Conservation (phyloP, 106 monocot genomes). For the Triglochin maritima region DNA sequence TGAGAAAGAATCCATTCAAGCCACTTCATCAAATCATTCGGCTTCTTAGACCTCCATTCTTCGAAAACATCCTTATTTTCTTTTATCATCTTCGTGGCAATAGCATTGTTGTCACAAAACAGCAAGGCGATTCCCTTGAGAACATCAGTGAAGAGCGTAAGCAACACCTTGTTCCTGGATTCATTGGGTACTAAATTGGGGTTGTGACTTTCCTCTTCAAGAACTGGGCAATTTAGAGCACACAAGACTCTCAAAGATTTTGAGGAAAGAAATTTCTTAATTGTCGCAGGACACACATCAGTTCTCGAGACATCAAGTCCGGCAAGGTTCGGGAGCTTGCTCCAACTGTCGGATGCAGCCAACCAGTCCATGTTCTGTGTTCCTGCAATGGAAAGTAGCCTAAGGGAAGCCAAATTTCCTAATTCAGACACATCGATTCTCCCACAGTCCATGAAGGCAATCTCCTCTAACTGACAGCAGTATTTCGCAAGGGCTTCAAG, state of each 20-base stretch:
- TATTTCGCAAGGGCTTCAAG: slow-evolving; percentile 34
- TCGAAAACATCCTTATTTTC: slow-evolving; percentile 25
- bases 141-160: slow-evolving; percentile 50
- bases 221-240: slow-evolving; percentile 47
- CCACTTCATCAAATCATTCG: slow-evolving; percentile 64
- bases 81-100: background rate
- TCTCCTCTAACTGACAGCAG: slow-evolving; percentile 39
- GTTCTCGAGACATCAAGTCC: slow-evolving; percentile 84
- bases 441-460: slow-evolving; percentile 49
- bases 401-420: slow-evolving; percentile 27
- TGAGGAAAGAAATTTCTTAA: slow-evolving; percentile 39
- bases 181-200: slow-evolving; percentile 17
- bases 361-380: slow-evolving; percentile 46
- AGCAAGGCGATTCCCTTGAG: slow-evolving; percentile 47
- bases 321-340: slow-evolving; percentile 40
- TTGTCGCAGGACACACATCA: slow-evolving; percentile 38
- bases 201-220: slow-evolving; percentile 46
- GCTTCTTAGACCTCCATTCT: slow-evolving; percentile 29
- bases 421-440: slow-evolving; percentile 31
- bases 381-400: slow-evolving; percentile 53
- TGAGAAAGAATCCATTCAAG: slow-evolving; percentile 84
- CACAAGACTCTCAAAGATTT: slow-evolving; percentile 60
- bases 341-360: slow-evolving; percentile 40
- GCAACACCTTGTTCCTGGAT: slow-evolving; percentile 49
- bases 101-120: slow-evolving; percentile 4